phyloP scores from a whole-genome alignment of 495 filamentous ascomycete genomes.

The Poronia punctata region DNA sequence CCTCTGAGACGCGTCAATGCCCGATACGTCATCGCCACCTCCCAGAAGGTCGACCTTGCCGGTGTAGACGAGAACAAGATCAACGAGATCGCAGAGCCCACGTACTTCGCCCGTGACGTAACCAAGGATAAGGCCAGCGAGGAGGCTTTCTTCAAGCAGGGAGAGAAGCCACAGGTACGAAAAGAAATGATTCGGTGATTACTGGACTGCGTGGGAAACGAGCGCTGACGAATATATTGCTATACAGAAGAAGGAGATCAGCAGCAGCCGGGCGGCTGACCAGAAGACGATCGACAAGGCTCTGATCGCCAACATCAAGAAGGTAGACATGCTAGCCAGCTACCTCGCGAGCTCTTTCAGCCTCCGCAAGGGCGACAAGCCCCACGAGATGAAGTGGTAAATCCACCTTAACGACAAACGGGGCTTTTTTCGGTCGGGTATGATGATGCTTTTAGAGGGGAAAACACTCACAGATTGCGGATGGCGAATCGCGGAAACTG shows the following conservation, averaged over 20 bases:
- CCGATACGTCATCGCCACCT: conserved; percentile 98
- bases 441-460: conserved; percentile 26
- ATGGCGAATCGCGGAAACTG: conserved; percentile 37
- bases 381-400: conserved; percentile 95
- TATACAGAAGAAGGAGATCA: conserved; percentile 88
- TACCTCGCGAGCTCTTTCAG: conserved; percentile 92
- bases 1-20: conserved; percentile 96
- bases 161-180: conserved; percentile 91
- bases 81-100: conserved; percentile 72
- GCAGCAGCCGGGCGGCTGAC: conserved; percentile 82
- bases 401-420: conserved; percentile 15
- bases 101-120: conserved; percentile 97
- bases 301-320: conserved; percentile 87
- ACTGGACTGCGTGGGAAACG: not conserved
- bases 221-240: conserved; percentile 10
- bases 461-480: conserved; percentile 28
- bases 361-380: conserved; percentile 95
- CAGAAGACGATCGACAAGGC: conserved; percentile 97
- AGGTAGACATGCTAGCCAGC: conserved; percentile 77
- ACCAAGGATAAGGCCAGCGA: conserved; percentile 79
- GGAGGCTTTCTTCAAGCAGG: conserved; percentile 98
- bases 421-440: conserved; percentile 19
- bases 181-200: conserved; percentile 5
- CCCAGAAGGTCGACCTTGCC: conserved; percentile 74
- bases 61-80: conserved; percentile 76